Evolutionary conservation across 306 rosid species (phyloP).

Genomic region (Begonia peltatifolia): DNA sequence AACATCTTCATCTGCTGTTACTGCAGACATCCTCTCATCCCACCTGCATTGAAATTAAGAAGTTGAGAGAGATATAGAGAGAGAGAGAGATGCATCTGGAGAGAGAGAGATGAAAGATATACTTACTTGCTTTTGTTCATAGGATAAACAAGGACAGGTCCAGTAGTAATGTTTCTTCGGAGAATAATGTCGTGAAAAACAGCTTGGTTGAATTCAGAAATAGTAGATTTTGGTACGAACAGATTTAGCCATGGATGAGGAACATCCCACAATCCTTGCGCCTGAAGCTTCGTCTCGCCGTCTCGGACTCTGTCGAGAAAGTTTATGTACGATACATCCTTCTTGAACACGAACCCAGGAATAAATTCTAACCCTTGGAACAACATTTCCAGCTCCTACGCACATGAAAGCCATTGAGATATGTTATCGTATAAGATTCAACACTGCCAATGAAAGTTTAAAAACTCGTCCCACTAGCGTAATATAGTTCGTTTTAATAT

Average conservation of each 20-base stretch:
- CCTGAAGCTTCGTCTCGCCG: conserved; percentile 30
- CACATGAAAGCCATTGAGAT: too few species aligned
- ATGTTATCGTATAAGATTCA: too few species aligned
- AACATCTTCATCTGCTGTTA: conserved; percentile 48
- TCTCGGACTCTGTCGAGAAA: conserved; percentile 54
- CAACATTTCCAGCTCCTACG: conserved; percentile 26
- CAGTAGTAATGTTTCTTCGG: conserved; percentile 30
- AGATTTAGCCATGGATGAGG: conserved; percentile 95
- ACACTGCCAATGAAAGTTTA: too few species aligned
- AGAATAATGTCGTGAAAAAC: conserved; percentile 53
- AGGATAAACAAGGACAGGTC: conserved; percentile 45
- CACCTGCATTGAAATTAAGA: conserved; percentile 32
- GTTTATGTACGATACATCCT: conserved; percentile 39
- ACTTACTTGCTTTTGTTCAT: conserved; percentile 39
- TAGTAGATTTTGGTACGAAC: conserved; percentile 58
- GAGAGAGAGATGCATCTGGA: too few species aligned
- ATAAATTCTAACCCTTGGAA: conserved; percentile 24
- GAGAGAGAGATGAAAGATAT: too few species aligned
- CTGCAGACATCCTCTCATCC: conserved; percentile 57
- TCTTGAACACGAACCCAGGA: conserved; percentile 32
- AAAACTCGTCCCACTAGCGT: too few species aligned
- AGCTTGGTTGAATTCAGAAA: conserved; percentile 38
- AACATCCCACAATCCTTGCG: conserved; percentile 54
- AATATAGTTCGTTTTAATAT: too few species aligned
- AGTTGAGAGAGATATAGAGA: too few species aligned